phyloP scores from a whole-genome alignment of 73 alveolate species.

The Paramecium sonneborni region DNA sequence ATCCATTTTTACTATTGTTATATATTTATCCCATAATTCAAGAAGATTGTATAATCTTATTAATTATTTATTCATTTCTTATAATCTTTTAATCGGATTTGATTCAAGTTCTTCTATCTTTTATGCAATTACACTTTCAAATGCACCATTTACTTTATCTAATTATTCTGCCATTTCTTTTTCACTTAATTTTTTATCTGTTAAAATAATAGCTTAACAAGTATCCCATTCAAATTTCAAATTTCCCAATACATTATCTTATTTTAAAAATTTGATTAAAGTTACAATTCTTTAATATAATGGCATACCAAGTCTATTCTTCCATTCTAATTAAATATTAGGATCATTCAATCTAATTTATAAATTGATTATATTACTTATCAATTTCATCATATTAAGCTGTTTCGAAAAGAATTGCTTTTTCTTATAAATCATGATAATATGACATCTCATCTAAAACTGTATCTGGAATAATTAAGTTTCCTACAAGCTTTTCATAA shows the following conservation, averaged over 20 bases:
- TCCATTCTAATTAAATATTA: not conserved
- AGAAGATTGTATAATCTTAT: slow-evolving; percentile 26
- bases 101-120: not conserved
- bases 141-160: slow-evolving; percentile 16
- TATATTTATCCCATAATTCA: slow-evolving; percentile 49
- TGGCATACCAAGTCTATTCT: slow-evolving; percentile 51
- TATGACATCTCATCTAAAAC: slow-evolving; percentile 17
- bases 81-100: not conserved
- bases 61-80: slow-evolving; percentile 45
- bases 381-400: slow-evolving; percentile 4
- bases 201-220: slow-evolving; percentile 11
- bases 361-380: not conserved
- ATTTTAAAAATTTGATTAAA: slow-evolving; percentile 6
- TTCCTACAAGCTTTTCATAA: not conserved
- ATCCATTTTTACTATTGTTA: slow-evolving; percentile 17
- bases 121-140: not conserved
- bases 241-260: not conserved
- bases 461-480: slow-evolving; percentile 19
- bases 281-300: slow-evolving; percentile 44
- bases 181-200: not conserved
- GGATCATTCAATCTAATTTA: not conserved
- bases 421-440: slow-evolving; percentile 24
- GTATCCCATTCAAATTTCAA: slow-evolving; percentile 34
- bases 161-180: slow-evolving; percentile 31
- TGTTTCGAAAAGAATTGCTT: slow-evolving; percentile 11